Evolutionary conservation across 345 rosid genomes (phyloP).

Genomic region (Aquilaria yunnanensis): DNA sequence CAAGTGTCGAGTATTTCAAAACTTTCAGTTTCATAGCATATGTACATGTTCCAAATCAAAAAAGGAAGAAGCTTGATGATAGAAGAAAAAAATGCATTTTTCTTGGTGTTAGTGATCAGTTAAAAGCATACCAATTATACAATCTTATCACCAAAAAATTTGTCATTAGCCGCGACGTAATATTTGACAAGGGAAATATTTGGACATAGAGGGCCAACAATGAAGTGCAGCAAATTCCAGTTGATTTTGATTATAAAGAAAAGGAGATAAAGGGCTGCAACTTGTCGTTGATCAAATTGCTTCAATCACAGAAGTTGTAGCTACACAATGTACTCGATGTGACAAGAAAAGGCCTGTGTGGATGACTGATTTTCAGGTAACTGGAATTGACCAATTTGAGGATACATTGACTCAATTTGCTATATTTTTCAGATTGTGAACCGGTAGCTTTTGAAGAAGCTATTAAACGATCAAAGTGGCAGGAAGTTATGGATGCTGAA

Average conservation of each 20-base stretch:
- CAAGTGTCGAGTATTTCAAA: background rate
- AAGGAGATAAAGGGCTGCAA: background rate
- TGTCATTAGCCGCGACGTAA: background rate
- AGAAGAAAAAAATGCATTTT: no score
- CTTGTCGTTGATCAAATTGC: background rate
- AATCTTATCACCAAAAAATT: background rate
- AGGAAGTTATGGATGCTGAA: background rate
- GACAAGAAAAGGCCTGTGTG: background rate
- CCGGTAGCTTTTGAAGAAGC: constrained; percentile 1
- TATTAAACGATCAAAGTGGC: background rate
- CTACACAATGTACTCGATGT: background rate
- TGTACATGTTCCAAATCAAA: background rate
- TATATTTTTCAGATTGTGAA: constrained; percentile 2
- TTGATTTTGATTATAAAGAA: background rate
- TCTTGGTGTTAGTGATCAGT: background rate
- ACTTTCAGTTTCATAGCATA: background rate
- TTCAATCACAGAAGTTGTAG: background rate
- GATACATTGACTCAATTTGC: background rate
- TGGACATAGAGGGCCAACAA: no score
- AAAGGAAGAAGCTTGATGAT: no score
- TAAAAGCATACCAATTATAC: background rate
- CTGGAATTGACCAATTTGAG: background rate
- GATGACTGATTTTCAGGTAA: constrained; percentile 1
- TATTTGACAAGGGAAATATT: no score
- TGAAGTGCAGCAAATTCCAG: background rate